Evolutionary conservation across 768 basidiomycete genomes (phyloP).

Genomic region (Trametes sanguinea): DNA sequence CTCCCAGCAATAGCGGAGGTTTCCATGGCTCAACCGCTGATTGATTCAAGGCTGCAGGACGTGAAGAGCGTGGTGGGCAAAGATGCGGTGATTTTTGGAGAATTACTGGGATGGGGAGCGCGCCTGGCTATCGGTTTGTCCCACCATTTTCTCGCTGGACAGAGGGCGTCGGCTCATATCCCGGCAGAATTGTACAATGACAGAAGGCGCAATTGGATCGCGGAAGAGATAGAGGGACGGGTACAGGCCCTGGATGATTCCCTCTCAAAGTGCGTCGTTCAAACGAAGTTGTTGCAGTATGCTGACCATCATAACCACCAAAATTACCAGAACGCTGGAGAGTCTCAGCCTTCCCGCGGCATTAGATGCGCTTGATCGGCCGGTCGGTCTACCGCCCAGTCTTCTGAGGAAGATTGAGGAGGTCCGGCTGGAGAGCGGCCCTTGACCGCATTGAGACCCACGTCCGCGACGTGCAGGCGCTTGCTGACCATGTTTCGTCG

Average conservation of each 20-base stretch:
- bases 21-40: conserved; percentile 60
- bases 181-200: conserved; percentile 81
- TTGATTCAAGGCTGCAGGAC: conserved; percentile 59
- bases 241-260: conserved; percentile 64
- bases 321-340: conserved; percentile 55
- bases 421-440: conserved; percentile 77
- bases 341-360: conserved; percentile 80
- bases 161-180: not conserved
- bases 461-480: conserved; percentile 69
- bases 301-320: too few relatives aligned
- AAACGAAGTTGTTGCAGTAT: too few relatives aligned
- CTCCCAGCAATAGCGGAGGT: conserved; percentile 66
- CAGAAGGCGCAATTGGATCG: conserved; percentile 67
- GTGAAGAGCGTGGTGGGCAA: conserved; percentile 55
- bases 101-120: conserved; percentile 84
- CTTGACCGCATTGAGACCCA: conserved; percentile 65
- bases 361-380: conserved; percentile 84
- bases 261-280: conserved; percentile 51
- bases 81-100: conserved; percentile 67
- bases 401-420: conserved; percentile 84
- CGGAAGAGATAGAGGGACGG: conserved; percentile 62
- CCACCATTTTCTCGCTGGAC: not conserved
- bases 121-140: conserved; percentile 81
- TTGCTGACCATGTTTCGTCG: conserved; percentile 60
- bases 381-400: conserved; percentile 86